Conservation (phyloP, 345 rosid genomes). For the Moricandia moricandioides region DNA sequence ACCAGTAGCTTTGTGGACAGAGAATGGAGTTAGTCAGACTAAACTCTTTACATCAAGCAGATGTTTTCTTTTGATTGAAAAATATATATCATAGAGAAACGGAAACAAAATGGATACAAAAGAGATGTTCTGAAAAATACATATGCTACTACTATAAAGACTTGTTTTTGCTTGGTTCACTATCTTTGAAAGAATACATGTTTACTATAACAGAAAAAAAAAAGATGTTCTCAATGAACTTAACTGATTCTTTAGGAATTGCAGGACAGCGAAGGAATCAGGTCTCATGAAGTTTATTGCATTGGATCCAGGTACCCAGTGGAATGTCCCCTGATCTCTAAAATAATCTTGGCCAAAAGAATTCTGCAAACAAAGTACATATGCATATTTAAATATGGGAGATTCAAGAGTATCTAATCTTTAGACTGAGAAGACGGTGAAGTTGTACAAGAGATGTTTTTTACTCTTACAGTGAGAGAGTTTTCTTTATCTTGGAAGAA, state of each 20-base stretch:
- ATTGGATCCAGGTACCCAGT: constrained; percentile 4
- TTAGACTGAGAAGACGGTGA: neutral
- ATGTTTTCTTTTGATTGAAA: neutral
- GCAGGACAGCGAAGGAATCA: constrained; percentile 13
- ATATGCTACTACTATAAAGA: constrained; percentile 6
- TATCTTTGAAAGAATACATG: constrained; percentile 32
- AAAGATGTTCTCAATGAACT: constrained; percentile 25
- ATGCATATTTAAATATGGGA: neutral
- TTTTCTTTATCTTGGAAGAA: constrained; percentile 37
- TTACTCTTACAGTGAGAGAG: constrained; percentile 7
- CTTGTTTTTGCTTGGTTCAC: neutral
- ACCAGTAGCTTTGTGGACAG: neutral
- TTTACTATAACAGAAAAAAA: neutral
- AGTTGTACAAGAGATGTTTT: neutral
- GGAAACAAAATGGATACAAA: neutral
- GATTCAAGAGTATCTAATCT: neutral
- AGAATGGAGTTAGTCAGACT: neutral
- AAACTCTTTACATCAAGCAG: neutral
- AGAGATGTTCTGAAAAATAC: neutral
- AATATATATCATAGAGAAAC: neutral
- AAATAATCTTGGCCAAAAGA: constrained; percentile 35
- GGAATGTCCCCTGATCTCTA: constrained; percentile 4
- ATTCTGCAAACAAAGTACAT: constrained; percentile 9
- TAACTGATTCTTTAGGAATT: constrained; percentile 27
- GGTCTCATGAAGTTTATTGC: constrained; percentile 20